These are phyloP conservation scores for Botrytis aclada DNA, from an alignment of 2,329 filamentous ascomycete species.

Conservation along the genomic window DNA sequence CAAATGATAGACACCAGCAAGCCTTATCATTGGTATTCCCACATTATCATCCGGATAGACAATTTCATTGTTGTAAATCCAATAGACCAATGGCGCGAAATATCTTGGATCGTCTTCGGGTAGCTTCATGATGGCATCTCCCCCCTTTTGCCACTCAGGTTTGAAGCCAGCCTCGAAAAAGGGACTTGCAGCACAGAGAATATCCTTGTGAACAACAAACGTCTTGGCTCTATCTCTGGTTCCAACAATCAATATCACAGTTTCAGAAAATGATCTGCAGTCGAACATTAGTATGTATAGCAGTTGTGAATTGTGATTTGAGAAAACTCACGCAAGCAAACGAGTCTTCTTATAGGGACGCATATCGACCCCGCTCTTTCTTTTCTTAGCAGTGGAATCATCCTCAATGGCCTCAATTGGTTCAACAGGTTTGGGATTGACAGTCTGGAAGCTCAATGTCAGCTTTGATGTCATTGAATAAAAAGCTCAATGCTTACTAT, in stretches of 20 bases:
- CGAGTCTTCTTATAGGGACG: neutral
- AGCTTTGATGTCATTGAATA: neutral
- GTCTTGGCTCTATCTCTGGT: neutral
- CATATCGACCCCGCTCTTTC: neutral
- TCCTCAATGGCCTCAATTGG: neutral
- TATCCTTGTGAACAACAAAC: conserved; percentile 19
- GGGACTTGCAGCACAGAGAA: conserved; percentile 21
- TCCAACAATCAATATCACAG: conserved; percentile 17
- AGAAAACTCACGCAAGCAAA: neutral
- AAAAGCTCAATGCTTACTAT: neutral
- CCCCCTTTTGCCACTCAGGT: conserved; percentile 15
- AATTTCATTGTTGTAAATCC: neutral
- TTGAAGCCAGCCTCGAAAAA: conserved; percentile 23
- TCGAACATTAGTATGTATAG: neutral
- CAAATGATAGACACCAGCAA: neutral
- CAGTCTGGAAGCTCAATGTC: neutral
- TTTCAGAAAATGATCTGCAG: neutral
- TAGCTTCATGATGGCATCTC: conserved; percentile 11
- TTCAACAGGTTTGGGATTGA: too few relatives aligned
- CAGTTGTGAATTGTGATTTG: neutral
- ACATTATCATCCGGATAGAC: neutral
- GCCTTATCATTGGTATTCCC: too few relatives aligned
- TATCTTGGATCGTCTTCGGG: neutral
- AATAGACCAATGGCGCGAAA: neutral
- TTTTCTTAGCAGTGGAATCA: neutral